Evolutionary conservation across 352 stramenopile species (phyloP).

Genomic region (Globisporangium apiculatum): DNA sequence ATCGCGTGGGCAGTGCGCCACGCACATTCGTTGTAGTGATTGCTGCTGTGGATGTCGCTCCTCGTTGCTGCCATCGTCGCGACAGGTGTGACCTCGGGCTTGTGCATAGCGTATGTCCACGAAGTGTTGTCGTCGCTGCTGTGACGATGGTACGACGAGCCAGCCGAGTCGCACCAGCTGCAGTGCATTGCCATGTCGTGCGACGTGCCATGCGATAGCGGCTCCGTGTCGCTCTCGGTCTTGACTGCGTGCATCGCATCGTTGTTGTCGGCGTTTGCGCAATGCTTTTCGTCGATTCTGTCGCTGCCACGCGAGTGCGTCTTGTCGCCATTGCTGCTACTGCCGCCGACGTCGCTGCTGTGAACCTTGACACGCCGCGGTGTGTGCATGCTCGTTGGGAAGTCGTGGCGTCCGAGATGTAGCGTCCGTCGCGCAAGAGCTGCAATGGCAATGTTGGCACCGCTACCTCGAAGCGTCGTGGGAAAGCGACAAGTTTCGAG

Average conservation of each 20-base stretch:
- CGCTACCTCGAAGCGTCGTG: too few species aligned
- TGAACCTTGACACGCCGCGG: too few species aligned
- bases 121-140: neutral
- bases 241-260: neutral
- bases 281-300: too few species aligned
- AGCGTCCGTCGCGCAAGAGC: neutral
- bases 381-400: too few species aligned
- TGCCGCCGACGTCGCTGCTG: too few species aligned
- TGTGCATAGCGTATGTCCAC: neutral
- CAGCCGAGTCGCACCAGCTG: neutral
- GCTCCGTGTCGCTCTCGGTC: neutral
- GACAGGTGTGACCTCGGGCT: neutral
- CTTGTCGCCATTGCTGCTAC: too few species aligned
- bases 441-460: too few species aligned
- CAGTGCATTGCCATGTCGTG: too few species aligned
- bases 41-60: neutral
- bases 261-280: neutral
- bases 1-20: conserved; percentile 6
- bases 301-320: too few species aligned
- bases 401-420: neutral
- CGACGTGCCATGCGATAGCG: too few species aligned
- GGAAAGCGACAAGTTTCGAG: too few species aligned
- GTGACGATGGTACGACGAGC: neutral
- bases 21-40: neutral
- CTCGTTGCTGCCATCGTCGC: too few species aligned